Evolutionary conservation across 2,329 filamentous ascomycete genomes (phyloP).

Genomic region (Paradendryphiella salina): DNA sequence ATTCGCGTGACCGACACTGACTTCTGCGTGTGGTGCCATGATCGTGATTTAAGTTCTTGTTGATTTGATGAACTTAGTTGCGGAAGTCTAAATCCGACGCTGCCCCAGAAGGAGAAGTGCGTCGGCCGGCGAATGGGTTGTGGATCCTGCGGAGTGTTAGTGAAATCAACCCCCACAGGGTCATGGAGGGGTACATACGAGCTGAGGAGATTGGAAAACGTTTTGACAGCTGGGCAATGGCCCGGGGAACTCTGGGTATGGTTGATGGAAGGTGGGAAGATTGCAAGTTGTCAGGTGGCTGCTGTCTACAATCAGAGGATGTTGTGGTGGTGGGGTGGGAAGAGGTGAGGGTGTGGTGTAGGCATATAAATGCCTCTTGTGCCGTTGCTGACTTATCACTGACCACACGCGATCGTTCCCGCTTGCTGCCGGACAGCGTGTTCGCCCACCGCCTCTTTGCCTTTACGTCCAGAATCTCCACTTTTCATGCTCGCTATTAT

Average conservation of each 20-base stretch:
- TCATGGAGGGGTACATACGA: conserved; percentile 66
- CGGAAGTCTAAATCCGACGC: conserved; percentile 63
- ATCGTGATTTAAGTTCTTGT: conserved; percentile 41
- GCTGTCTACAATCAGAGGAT: conserved; percentile 8
- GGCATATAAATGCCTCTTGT: conserved; percentile 26
- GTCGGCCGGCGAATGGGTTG: conserved; percentile 95
- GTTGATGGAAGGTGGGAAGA: conserved; percentile 14
- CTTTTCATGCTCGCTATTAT: conserved; percentile 28
- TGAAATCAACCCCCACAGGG: conserved; percentile 9
- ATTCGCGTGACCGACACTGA: conserved; percentile 59
- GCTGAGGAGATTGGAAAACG: conserved; percentile 98
- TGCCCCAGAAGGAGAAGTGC: conserved; percentile 84
- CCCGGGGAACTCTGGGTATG: conserved; percentile 37
- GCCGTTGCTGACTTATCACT: conserved; percentile 27
- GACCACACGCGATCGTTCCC: conserved; percentile 24
- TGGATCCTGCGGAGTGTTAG: conserved; percentile 66
- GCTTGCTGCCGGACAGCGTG: conserved; percentile 34
- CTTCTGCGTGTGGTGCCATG: conserved; percentile 95
- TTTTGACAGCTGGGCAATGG: conserved; percentile 71
- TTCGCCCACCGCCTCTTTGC: conserved; percentile 39
- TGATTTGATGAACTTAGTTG: conserved; percentile 41
- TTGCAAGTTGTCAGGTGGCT: conserved; percentile 12
- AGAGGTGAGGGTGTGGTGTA: conserved; percentile 7
- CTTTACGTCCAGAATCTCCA: conserved; percentile 22
- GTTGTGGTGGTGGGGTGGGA: conserved; percentile 14